Evolutionary conservation across 768 basidiomycete species (phyloP).

Genomic region (Psilocybe tampanensis): DNA sequence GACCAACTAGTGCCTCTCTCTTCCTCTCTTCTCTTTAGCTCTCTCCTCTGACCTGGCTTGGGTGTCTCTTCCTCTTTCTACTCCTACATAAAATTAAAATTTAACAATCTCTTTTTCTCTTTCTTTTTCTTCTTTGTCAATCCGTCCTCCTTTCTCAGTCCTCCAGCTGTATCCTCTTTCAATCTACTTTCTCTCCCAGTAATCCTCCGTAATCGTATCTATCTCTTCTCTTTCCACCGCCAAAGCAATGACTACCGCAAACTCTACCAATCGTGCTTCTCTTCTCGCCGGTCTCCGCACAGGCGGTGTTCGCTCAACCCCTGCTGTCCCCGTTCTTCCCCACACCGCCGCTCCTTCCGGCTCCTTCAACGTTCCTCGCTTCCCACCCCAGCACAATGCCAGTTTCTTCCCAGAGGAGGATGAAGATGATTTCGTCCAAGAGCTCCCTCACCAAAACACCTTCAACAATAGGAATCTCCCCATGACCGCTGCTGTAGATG

Average conservation of each 20-base stretch:
- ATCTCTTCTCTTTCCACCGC: constrained; percentile 27
- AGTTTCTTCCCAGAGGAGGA: constrained; percentile 54
- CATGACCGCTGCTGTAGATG: constrained; percentile 75
- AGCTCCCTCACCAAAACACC: constrained; percentile 47
- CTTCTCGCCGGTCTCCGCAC: constrained; percentile 89
- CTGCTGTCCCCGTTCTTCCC: constrained; percentile 51
- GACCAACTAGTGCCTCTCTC: constrained; percentile 19
- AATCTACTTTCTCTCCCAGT: constrained; percentile 34
- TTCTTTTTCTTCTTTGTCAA: constrained; percentile 26
- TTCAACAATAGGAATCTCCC: constrained; percentile 57
- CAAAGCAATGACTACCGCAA: constrained; percentile 47
- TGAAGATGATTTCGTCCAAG: constrained; percentile 62
- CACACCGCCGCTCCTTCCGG: constrained; percentile 68
- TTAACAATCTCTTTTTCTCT: constrained; percentile 22
- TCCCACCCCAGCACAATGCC: constrained; percentile 45
- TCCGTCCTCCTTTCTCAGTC: constrained; percentile 11
- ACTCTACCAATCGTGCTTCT: constrained; percentile 69
- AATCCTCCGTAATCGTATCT: constrained; percentile 38
- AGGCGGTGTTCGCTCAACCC: constrained; percentile 83
- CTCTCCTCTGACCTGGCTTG: constrained; percentile 37
- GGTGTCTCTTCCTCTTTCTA: constrained; percentile 35
- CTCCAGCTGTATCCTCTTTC: constrained; percentile 35
- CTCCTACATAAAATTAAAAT: constrained; percentile 28
- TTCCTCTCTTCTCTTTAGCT: constrained; percentile 31
- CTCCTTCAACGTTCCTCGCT: constrained; percentile 67